Evolutionary conservation across 2,329 filamentous ascomycete genomes (phyloP).

Genomic region (Coniochaeta sp.): DNA sequence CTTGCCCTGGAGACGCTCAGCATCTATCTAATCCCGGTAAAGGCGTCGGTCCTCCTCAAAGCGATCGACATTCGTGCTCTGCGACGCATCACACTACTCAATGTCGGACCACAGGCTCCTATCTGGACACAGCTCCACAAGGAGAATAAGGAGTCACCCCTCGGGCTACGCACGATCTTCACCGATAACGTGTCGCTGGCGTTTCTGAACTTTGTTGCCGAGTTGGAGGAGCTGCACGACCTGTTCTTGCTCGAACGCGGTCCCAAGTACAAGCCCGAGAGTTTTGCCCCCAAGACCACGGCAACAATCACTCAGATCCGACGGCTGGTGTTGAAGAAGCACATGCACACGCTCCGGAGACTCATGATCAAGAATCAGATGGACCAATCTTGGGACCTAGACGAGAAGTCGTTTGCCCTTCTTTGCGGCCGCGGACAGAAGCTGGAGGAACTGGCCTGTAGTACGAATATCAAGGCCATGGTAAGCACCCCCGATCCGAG

Average conservation of each 20-base stretch:
- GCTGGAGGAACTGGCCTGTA: conserved; percentile 49
- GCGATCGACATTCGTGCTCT: conserved; percentile 51
- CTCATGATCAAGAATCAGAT: conserved; percentile 55
- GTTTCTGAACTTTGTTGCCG: conserved; percentile 47
- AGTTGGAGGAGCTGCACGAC: conserved; percentile 48
- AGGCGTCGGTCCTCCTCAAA: conserved; percentile 46
- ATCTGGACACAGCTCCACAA: conserved; percentile 53
- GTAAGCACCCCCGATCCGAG: conserved; percentile 32
- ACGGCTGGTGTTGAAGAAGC: conserved; percentile 48
- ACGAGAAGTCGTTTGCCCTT: conserved; percentile 46
- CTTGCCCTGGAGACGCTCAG: conserved; percentile 46
- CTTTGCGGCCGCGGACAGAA: conserved; percentile 41
- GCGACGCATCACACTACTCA: conserved; percentile 52
- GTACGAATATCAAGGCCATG: conserved; percentile 45
- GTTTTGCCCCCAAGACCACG: conserved; percentile 41
- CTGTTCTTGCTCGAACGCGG: conserved; percentile 52
- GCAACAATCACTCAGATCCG: conserved; percentile 53
- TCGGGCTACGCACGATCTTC: conserved; percentile 51
- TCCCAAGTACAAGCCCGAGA: conserved; percentile 42
- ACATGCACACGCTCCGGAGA: conserved; percentile 44
- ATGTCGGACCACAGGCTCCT: conserved; percentile 53
- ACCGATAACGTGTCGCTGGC: conserved; percentile 54
- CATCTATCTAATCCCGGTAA: conserved; percentile 54
- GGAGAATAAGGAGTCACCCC: conserved; percentile 42
- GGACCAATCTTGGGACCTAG: conserved; percentile 47